Conservation (phyloP, 2,329 filamentous ascomycete genomes). For the Trichoderma simmonsii region DNA sequence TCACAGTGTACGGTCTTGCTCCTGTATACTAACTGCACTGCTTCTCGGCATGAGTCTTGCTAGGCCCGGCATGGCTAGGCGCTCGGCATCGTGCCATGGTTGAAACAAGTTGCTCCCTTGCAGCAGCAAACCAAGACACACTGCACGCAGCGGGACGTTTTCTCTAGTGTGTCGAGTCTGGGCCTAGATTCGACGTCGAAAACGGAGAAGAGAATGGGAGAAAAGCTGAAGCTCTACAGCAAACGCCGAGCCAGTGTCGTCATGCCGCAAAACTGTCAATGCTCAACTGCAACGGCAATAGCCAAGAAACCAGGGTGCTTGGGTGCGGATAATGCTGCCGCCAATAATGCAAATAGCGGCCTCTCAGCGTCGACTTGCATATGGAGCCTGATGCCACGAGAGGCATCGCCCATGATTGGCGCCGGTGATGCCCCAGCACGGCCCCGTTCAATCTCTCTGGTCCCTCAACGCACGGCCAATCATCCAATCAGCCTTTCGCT, state of each 20-base stretch:
- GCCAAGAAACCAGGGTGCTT: neutral
- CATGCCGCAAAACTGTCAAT: neutral
- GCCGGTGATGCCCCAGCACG: neutral
- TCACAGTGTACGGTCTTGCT: neutral
- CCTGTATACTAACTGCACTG: neutral
- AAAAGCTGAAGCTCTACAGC: neutral
- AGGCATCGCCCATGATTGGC: constrained; percentile 11
- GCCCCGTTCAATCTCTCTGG: constrained; percentile 13
- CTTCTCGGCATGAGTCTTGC: neutral
- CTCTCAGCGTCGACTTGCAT: neutral
- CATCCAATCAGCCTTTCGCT: constrained; percentile 12
- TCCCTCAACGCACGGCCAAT: constrained; percentile 2
- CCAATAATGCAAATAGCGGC: neutral
- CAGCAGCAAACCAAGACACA: neutral
- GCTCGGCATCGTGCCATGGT: neutral
- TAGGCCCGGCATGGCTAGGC: neutral
- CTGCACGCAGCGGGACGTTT: neutral
- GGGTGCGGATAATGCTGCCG: neutral
- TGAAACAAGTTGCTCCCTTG: constrained; percentile 1
- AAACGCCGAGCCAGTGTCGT: neutral
- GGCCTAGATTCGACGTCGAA: neutral
- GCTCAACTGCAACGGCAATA: neutral
- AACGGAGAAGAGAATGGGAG: neutral
- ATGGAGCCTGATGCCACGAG: neutral
- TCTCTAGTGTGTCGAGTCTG: neutral